Evolutionary conservation across 805 yeast species (phyloP).

Genomic region (Ogataea glucozyma): DNA sequence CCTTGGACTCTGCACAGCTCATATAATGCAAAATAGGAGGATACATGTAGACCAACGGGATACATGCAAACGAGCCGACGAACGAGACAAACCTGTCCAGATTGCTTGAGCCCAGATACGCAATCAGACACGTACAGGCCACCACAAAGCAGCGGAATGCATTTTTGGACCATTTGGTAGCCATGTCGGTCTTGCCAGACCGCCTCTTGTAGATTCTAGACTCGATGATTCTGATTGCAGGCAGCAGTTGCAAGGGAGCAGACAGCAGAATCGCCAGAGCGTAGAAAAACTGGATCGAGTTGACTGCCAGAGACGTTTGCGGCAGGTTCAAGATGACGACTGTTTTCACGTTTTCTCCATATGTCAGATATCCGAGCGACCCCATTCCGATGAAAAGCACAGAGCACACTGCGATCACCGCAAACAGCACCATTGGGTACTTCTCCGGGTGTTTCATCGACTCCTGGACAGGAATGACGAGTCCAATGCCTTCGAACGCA

Average conservation of each 20-base stretch:
- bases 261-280: constrained; percentile 74
- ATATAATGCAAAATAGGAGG: constrained; percentile 76
- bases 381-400: constrained; percentile 64
- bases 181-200: constrained; percentile 57
- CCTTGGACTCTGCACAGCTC: constrained; percentile 44
- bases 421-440: constrained; percentile 62
- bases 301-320: constrained; percentile 60
- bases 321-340: constrained; percentile 75
- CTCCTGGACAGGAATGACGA: constrained; percentile 79
- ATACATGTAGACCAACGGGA: constrained; percentile 82
- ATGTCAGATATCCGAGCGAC: constrained; percentile 66
- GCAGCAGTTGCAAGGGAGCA: constrained; percentile 79
- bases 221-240: constrained; percentile 75
- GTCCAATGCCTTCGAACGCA: constrained; percentile 86
- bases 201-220: constrained; percentile 54
- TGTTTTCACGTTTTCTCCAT: constrained; percentile 62
- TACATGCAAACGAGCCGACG: constrained; percentile 83
- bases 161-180: constrained; percentile 69
- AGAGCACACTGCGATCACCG: constrained; percentile 65
- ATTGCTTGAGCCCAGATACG: constrained; percentile 67
- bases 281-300: constrained; percentile 67
- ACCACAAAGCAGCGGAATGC: constrained; percentile 56
- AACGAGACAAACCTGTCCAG: constrained; percentile 75
- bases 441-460: constrained; percentile 76
- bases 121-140: constrained; percentile 52